A percentile compares a stretch with the other conserved stretches of the same genome.
These are phyloP conservation scores for Hypomyces perniciosus DNA, from an alignment of 2,329 filamentous ascomycete genomes.

Conservation along the genomic window DNA sequence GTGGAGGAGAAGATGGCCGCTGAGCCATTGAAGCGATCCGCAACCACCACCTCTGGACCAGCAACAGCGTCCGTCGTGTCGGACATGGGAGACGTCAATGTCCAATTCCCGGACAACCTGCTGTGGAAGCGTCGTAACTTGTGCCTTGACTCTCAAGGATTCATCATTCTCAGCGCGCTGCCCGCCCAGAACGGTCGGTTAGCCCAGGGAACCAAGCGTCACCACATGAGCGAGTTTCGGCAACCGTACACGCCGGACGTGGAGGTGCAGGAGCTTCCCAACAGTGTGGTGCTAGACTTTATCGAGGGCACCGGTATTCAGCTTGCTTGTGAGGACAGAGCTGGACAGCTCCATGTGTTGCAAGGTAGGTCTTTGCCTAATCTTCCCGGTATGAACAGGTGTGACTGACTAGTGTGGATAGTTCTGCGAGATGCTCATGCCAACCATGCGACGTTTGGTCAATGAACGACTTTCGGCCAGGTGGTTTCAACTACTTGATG, in stretches of 20 bases:
- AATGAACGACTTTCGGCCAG: conserved; percentile 16
- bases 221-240: conserved; percentile 79
- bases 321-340: conserved; percentile 57
- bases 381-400: neutral
- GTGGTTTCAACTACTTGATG: neutral
- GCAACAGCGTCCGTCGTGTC: conserved; percentile 45
- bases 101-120: conserved; percentile 93
- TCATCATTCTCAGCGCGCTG: conserved; percentile 66
- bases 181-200: conserved; percentile 48
- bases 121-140: conserved; percentile 93
- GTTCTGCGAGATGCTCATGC: conserved; percentile 33
- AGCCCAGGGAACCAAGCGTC: conserved; percentile 59
- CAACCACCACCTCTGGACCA: conserved; percentile 20
- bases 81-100: conserved; percentile 84
- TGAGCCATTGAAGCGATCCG: conserved; percentile 18
- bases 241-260: conserved; percentile 78
- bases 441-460: conserved; percentile 27
- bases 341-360: conserved; percentile 50
- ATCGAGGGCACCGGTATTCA: conserved; percentile 56
- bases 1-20: conserved; percentile 38
- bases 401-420: conserved; percentile 14
- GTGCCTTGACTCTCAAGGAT: conserved; percentile 76
- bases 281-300: conserved; percentile 65
- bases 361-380: conserved; percentile 38
- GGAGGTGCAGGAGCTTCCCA: conserved; percentile 85